These are phyloP conservation scores for Crithidia bombi DNA, from an alignment of 208 protist genomes.

Conservation along the genomic window DNA sequence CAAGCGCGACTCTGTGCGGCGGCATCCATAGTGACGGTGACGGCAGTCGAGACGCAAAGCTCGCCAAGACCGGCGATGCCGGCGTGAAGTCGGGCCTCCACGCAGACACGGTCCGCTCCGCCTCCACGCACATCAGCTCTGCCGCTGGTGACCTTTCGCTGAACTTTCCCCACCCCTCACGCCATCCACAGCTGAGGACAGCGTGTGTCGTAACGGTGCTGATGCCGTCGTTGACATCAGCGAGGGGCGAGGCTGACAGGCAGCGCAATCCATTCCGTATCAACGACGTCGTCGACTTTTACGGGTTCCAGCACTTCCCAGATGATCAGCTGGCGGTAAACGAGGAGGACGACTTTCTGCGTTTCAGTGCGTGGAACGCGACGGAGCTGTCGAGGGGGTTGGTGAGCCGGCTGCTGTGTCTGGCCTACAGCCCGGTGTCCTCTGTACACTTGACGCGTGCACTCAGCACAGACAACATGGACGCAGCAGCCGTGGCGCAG, in stretches of 20 bases:
- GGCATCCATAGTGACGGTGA: neutral
- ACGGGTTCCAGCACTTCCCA: slow-evolving; percentile 60
- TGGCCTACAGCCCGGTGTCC: slow-evolving; percentile 28
- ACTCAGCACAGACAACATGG: neutral
- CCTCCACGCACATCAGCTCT: neutral
- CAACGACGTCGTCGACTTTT: slow-evolving; percentile 82
- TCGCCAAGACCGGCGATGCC: neutral
- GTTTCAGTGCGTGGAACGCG: slow-evolving; percentile 63
- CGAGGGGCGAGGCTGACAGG: neutral
- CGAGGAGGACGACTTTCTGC: slow-evolving; percentile 49
- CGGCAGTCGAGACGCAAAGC: neutral
- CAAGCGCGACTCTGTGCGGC: neutral
- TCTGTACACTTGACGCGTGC: slow-evolving; percentile 6
- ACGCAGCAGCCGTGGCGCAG: slow-evolving; percentile 1
- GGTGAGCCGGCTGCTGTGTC: slow-evolving; percentile 55
- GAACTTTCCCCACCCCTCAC: slow-evolving; percentile 39
- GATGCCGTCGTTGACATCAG: neutral
- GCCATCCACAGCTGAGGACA: slow-evolving; percentile 12
- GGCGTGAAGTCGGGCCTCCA: neutral
- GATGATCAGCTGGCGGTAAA: slow-evolving; percentile 29
- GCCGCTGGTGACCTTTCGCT: slow-evolving; percentile 1
- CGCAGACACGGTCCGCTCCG: neutral
- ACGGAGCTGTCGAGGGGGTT: slow-evolving; percentile 45
- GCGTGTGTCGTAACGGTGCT: slow-evolving; percentile 44
- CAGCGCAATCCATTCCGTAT: slow-evolving; percentile 37